Evolutionary conservation across 305 asterid species (phyloP), one percentile per base, ranked within the genome.

Genomic region (Ilex paraguariensis): DNA sequence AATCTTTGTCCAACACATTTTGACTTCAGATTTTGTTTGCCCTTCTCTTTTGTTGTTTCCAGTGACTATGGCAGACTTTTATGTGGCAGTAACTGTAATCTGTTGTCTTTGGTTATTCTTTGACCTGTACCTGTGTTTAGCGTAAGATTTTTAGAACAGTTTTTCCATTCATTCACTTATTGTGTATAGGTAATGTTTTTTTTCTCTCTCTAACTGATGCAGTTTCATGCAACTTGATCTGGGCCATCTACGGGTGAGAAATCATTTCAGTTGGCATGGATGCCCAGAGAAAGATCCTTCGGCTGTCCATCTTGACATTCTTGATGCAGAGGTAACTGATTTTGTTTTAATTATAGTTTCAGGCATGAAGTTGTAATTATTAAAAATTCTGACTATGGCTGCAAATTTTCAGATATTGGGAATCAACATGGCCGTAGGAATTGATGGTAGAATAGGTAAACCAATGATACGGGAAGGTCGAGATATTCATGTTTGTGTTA

Each of bases 161-260:
- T 36, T 36, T 8, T 36, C 9, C 42, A 36, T 8, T 8, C 6
- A 36, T 5, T 36, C 7, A 36, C 7, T 36, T 36, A 5, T 36
- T 36, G 42, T 5, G 42, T 36, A 36, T 36, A 4, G 42, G 9
- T 36, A 36, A 52, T 6, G 11, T 52, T 52, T 7, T 3, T 3
- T 52, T 52, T 52, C 5, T 3, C 30, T 52, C n/a, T 52, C 11
- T n/a, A 10, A 16, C 31, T 51, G 11, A 13, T 79, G 66, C 96
- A 93, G 99, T 70, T 93, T 86, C 90, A 90, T 93, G 87, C 97
- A 93, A 75, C 99, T 93, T 73, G 99, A 93, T 83, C 99, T 93
- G 66, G 97, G 99, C 58, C 95, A 83, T 71, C 78, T 93, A 69
- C 95, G 92, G 65, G 77, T 93, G 46, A 79, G 65, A 77, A 93